Percentiles rank a stretch among this genome's conserved stretches.
Conservation (phyloP, 805 yeast genomes). For the Torulaspora maleeae region DNA sequence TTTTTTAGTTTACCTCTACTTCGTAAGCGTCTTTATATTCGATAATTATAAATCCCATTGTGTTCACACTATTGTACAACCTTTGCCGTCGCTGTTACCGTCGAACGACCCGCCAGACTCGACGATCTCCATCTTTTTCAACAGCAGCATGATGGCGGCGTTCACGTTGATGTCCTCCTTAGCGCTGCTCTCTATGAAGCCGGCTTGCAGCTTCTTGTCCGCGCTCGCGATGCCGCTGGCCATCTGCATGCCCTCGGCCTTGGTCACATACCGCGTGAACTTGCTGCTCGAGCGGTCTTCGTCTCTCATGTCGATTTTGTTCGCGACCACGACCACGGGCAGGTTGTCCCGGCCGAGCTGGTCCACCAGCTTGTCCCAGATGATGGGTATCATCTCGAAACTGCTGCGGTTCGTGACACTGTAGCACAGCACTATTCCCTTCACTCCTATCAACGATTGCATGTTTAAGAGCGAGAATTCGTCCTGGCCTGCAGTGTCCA, state of each 20-base stretch:
- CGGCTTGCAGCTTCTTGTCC: slow-evolving; percentile 17
- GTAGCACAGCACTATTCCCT: slow-evolving; percentile 78
- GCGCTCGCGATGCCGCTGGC: slow-evolving; percentile 11
- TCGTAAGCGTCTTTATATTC: neutral
- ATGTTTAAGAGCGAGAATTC: slow-evolving; percentile 78
- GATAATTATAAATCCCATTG: neutral
- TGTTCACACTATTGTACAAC: slow-evolving; percentile 19
- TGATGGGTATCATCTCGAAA: slow-evolving; percentile 68
- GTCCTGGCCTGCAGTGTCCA: slow-evolving; percentile 93
- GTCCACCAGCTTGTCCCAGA: slow-evolving; percentile 80
- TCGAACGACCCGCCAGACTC: slow-evolving; percentile 12
- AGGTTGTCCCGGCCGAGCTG: slow-evolving; percentile 60
- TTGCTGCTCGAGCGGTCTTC: slow-evolving; percentile 1
- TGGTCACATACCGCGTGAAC: slow-evolving; percentile 11
- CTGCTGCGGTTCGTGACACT: slow-evolving; percentile 74
- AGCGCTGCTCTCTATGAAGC: slow-evolving; percentile 31
- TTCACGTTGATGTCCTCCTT: slow-evolving; percentile 25
- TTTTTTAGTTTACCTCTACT: neutral
- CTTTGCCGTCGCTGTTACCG: slow-evolving; percentile 11
- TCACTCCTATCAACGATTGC: slow-evolving; percentile 72
- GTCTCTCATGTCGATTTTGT: slow-evolving; percentile 25
- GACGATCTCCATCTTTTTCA: slow-evolving; percentile 20
- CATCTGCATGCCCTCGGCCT: slow-evolving; percentile 21
- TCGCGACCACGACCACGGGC: slow-evolving; percentile 62
- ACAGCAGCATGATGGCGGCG: slow-evolving; percentile 19